Evolutionary conservation across 1,284 basidiomycete species (phyloP).

Genomic region (Microbotryum violaceum): DNA sequence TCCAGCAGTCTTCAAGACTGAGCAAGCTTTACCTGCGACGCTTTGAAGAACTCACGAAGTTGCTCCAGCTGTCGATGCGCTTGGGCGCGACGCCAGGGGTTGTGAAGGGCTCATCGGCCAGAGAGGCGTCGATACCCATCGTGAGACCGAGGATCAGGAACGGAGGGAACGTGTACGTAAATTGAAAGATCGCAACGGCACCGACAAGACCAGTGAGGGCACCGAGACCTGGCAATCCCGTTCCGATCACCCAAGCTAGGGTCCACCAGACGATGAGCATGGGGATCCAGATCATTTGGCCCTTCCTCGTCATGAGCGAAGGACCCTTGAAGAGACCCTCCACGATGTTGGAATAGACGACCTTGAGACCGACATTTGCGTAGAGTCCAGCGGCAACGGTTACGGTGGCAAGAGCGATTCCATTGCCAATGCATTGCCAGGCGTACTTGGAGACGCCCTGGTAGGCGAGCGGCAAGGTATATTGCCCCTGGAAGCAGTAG

Average conservation of each 20-base stretch:
- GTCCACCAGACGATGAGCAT: constrained; percentile 42
- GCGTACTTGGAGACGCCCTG: constrained; percentile 51
- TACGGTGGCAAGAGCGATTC: constrained; percentile 36
- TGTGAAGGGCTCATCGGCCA: constrained; percentile 20
- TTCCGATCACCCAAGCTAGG: constrained; percentile 56
- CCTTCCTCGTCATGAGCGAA: constrained; percentile 45
- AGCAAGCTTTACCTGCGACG: constrained; percentile 42
- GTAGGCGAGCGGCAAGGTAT: constrained; percentile 43
- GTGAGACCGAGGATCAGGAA: constrained; percentile 50
- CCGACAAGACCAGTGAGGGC: constrained; percentile 52
- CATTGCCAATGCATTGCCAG: constrained; percentile 37
- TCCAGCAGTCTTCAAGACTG: constrained; percentile 38
- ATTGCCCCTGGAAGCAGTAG: constrained; percentile 51
- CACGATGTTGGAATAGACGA: constrained; percentile 58
- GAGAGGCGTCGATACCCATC: constrained; percentile 46
- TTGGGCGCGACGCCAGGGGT: constrained; percentile 13
- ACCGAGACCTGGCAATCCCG: constrained; percentile 55
- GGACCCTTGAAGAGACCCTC: constrained; percentile 50
- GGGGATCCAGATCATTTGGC: constrained; percentile 50
- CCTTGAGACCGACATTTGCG: constrained; percentile 38
- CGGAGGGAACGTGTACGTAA: constrained; percentile 57
- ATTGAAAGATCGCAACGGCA: constrained; percentile 56
- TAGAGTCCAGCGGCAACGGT: constrained; percentile 38
- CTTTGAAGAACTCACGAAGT: not conserved
- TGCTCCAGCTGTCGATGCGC: constrained; percentile 24